Evolutionary conservation across 2,329 filamentous ascomycete species (phyloP).

Genomic region (Fonsecaea multimorphosa): DNA sequence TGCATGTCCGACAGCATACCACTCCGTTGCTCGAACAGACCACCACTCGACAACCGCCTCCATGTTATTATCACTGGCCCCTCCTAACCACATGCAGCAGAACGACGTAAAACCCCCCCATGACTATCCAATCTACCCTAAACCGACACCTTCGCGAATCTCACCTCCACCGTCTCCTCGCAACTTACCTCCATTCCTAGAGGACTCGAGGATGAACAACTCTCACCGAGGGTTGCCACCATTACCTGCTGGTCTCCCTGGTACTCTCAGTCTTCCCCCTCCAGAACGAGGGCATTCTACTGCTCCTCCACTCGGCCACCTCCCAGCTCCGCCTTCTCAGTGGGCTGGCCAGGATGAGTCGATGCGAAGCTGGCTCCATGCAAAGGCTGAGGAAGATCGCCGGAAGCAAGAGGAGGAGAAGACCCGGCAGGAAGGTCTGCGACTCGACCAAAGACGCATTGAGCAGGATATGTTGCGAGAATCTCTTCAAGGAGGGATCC

Average conservation of each 20-base stretch:
- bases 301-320: conserved; percentile 55
- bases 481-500: conserved; percentile 72
- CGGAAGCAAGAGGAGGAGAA: conserved; percentile 77
- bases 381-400: conserved; percentile 75
- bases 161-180: conserved; percentile 47
- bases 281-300: conserved; percentile 37
- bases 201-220: conserved; percentile 65
- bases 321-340: conserved; percentile 69
- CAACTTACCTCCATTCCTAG: conserved; percentile 42
- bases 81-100: conserved; percentile 48
- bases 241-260: conserved; percentile 58
- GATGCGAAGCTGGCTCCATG: conserved; percentile 73
- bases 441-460: conserved; percentile 73
- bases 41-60: conserved; percentile 37
- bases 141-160: conserved; percentile 48
- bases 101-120: conserved; percentile 56
- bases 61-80: conserved; percentile 61
- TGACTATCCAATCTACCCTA: conserved; percentile 55
- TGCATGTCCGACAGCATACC: conserved; percentile 32
- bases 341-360: conserved; percentile 73
- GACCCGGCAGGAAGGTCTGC: conserved; percentile 66
- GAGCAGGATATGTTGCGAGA: conserved; percentile 75
- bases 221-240: conserved; percentile 71
- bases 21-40: conserved; percentile 30
- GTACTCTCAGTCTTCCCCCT: conserved; percentile 36